Percentiles rank a stretch among this genome's conserved stretches.
These are phyloP conservation scores for Camelina neglecta DNA, from an alignment of 345 rosid species.

Conservation along the genomic window DNA sequence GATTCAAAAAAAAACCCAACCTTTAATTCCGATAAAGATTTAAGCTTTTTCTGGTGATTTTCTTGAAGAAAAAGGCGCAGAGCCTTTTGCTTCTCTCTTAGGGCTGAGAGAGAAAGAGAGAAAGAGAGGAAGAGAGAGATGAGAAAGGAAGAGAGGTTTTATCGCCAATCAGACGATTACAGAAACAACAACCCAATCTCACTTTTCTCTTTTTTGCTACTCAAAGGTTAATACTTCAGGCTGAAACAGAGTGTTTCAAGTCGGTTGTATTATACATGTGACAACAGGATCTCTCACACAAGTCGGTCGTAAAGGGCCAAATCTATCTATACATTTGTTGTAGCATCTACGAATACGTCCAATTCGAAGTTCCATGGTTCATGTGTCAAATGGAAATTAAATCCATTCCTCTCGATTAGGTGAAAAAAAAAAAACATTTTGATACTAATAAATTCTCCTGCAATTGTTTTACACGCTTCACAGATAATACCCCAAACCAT, in stretches of 20 bases:
- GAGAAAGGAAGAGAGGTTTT: constrained; percentile 40
- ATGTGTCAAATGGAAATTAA: constrained; percentile 8
- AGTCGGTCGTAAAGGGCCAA: constrained; percentile 15
- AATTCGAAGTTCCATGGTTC: constrained; percentile 16
- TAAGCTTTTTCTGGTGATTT: not conserved
- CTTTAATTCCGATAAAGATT: constrained; percentile 9
- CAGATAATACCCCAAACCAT: constrained; percentile 32
- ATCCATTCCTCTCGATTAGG: not conserved
- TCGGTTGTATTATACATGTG: not conserved
- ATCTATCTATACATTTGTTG: not conserved
- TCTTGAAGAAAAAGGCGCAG: constrained; percentile 20
- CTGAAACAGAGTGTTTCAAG: not conserved
- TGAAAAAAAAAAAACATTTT: not conserved
- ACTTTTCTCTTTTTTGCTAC: constrained; percentile 13
- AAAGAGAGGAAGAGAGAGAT: constrained; percentile 1
- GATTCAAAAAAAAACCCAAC: not conserved
- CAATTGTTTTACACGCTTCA: constrained; percentile 38
- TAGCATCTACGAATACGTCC: constrained; percentile 1
- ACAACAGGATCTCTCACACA: not conserved
- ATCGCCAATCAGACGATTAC: constrained; percentile 44
- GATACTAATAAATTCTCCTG: constrained; percentile 1
- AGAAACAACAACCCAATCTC: constrained; percentile 46
- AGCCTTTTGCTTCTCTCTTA: constrained; percentile 27
- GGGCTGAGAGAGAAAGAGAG: constrained; percentile 31
- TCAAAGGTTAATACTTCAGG: constrained; percentile 1